Evolutionary conservation across 768 basidiomycete species (phyloP).

Genomic region (Mycena amicta): DNA sequence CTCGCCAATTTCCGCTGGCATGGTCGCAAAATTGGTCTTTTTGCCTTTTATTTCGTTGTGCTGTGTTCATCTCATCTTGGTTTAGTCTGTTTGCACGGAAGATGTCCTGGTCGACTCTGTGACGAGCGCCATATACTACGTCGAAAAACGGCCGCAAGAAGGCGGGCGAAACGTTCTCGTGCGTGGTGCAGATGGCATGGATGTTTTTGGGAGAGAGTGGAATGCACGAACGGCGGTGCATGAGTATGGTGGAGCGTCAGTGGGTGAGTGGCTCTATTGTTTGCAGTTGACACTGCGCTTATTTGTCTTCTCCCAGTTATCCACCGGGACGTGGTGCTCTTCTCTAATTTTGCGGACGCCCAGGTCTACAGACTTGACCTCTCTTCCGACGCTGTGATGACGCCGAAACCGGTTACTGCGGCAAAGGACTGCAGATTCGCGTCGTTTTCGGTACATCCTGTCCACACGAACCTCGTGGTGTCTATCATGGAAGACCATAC

Average conservation of each 20-base stretch:
- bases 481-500: constrained; percentile 62
- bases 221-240: constrained; percentile 53
- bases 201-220: constrained; percentile 47
- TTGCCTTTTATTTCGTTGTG: background rate
- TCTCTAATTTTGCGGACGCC: constrained; percentile 47
- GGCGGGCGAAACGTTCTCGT: constrained; percentile 48
- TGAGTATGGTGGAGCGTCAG: constrained; percentile 60
- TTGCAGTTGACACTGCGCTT: too few relatives aligned
- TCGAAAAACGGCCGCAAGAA: constrained; percentile 35
- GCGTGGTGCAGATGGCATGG: constrained; percentile 35
- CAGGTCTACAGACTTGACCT: constrained; percentile 41
- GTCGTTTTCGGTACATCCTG: constrained; percentile 51
- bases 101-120: constrained; percentile 46
- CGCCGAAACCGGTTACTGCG: constrained; percentile 11
- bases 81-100: constrained; percentile 10
- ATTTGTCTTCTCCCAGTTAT: constrained; percentile 26
- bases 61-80: background rate
- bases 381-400: constrained; percentile 39
- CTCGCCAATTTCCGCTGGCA: constrained; percentile 35
- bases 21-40: constrained; percentile 30
- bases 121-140: constrained; percentile 43
- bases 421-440: constrained; percentile 48
- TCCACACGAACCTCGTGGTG: constrained; percentile 42
- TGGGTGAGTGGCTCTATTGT: constrained; percentile 20
- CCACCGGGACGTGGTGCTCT: constrained; percentile 44